phyloP scores from a whole-genome alignment of 495 filamentous ascomycete genomes.

The Tuber melanosporum region DNA sequence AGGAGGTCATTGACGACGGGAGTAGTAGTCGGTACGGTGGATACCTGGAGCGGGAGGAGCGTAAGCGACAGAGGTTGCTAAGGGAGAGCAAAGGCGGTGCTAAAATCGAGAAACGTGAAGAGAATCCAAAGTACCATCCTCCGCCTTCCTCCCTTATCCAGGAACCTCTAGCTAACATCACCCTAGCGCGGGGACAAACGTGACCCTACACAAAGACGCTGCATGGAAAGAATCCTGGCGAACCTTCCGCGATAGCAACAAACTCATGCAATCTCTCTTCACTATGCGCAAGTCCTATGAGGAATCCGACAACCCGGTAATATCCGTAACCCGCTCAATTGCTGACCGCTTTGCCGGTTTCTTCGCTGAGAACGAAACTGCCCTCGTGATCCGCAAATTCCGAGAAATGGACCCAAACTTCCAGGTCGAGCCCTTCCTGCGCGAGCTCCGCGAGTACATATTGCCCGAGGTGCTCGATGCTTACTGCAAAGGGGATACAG shows the following conservation, averaged over 20 bases:
- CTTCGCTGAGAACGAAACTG: conserved; percentile 97
- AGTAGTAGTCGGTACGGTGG: conserved; percentile 93
- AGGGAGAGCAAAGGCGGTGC: conserved; percentile 58
- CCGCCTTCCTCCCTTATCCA: conserved; percentile 50
- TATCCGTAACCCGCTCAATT: conserved; percentile 86
- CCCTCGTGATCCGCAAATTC: conserved; percentile 93
- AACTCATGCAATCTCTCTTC: conserved; percentile 83
- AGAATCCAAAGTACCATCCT: conserved; percentile 71
- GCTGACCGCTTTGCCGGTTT: conserved; percentile 88
- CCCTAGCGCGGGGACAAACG: conserved; percentile 77
- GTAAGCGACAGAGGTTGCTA: conserved; percentile 64
- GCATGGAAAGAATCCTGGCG: conserved; percentile 94
- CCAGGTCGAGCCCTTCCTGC: conserved; percentile 86
- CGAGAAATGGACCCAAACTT: conserved; percentile 93
- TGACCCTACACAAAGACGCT: conserved; percentile 93
- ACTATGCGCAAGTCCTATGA: conserved; percentile 74
- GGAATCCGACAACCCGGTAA: conserved; percentile 93
- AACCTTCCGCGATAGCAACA: conserved; percentile 80
- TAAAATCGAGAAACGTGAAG: conserved; percentile 55
- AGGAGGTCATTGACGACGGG: conserved; percentile 93
- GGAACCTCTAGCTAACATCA: conserved; percentile 88
- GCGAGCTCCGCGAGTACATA: conserved; percentile 95
- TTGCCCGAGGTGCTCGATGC: conserved; percentile 95
- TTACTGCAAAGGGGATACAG: conserved; percentile 91
- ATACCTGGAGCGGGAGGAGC: conserved; percentile 92